Percentiles rank a stretch among this genome's conserved stretches.
Conservation (phyloP, 139 green algal species). For the Chlamydomonas sphaeroides region DNA sequence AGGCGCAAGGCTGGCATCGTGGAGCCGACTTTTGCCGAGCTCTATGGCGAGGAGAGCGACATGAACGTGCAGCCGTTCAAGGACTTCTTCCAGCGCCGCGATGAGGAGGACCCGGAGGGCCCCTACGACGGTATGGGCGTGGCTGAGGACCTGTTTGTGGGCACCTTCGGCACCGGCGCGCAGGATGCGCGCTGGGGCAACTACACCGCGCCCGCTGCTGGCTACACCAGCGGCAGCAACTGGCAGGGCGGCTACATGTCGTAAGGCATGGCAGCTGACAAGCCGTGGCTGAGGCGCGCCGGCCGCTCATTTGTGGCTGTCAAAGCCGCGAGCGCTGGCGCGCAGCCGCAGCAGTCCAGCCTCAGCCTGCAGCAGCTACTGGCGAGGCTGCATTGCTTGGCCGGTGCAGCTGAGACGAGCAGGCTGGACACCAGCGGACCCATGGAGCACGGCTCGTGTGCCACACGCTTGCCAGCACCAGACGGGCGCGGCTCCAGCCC, state of each 20-base stretch:
- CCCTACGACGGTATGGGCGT: not conserved
- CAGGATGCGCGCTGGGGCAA: not conserved
- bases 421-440: no score
- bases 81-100: slow-evolving; percentile 47
- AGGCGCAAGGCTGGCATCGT: slow-evolving; percentile 55
- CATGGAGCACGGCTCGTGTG: no score
- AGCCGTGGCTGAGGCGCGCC: no score
- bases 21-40: slow-evolving; percentile 58
- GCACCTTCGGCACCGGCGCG: not conserved
- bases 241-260: slow-evolving; percentile 39
- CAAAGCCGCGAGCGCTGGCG: no score
- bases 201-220: not conserved
- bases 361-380: no score
- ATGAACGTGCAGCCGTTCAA: slow-evolving; percentile 49
- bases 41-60: slow-evolving; percentile 35
- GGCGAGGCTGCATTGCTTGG: no score
- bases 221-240: slow-evolving; percentile 10
- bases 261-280: not conserved
- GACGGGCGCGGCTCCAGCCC: no score
- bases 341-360: no score
- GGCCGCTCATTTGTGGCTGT: no score
- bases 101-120: slow-evolving; percentile 21
- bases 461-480: no score
- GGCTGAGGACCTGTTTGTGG: slow-evolving; percentile 8
- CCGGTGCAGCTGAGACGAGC: no score